Percentiles rank a stretch among this genome's conserved stretches.
Evolutionary conservation across 2,329 filamentous ascomycete species (phyloP).

Genomic region (Metarhizium humberi): DNA sequence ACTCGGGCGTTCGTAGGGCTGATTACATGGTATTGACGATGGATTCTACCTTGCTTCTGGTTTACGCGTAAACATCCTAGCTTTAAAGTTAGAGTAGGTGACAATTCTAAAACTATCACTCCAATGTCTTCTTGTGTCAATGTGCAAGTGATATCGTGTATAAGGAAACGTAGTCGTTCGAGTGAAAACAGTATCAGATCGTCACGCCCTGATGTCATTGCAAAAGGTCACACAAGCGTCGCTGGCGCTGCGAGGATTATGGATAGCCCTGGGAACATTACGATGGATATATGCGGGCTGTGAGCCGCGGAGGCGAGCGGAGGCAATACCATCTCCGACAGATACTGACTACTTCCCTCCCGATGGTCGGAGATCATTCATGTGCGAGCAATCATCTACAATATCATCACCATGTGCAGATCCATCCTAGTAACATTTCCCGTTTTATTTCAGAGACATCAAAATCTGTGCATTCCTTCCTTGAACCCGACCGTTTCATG

Average conservation of each 20-base stretch:
- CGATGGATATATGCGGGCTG: no score
- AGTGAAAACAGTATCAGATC: no score
- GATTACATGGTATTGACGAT: conserved; percentile 1
- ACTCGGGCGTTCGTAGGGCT: conserved; percentile 13
- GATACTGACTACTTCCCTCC: no score
- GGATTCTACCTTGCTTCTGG: conserved; percentile 4
- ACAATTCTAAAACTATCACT: not conserved
- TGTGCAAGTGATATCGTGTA: not conserved
- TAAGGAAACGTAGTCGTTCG: no score
- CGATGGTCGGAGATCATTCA: not conserved
- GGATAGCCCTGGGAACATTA: no score
- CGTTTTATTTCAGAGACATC: conserved; percentile 17
- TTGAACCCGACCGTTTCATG: conserved; percentile 38
- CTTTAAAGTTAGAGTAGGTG: not conserved
- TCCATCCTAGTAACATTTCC: conserved; percentile 1
- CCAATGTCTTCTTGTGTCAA: not conserved
- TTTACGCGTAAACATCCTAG: not conserved
- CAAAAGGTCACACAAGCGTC: no score
- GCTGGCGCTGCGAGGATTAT: no score
- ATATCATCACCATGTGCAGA: not conserved
- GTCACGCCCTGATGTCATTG: no score
- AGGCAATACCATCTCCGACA: no score
- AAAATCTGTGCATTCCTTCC: conserved; percentile 32
- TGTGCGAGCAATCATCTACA: not conserved
- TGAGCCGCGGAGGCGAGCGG: no score